Base-by-base conservation (phyloP, 2,329 filamentous ascomycete genomes). In the Aspergillus sp. region DNA sequence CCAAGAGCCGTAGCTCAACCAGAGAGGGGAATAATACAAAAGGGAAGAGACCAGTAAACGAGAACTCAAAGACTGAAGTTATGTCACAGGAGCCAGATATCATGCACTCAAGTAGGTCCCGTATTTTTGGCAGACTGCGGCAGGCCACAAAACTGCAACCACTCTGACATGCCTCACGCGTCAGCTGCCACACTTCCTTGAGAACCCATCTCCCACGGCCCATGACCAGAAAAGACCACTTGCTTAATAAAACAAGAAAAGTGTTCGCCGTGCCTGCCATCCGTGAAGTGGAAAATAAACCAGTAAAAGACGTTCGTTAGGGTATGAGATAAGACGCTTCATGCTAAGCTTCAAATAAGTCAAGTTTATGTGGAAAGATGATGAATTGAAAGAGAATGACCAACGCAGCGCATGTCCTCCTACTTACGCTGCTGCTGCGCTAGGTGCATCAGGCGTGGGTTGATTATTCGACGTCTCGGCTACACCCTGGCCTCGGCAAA, bases 401-500 rank as follows among this genome's bases (percentile, higher is more conserved):
- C 36, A 50, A 36, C 50, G 30, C 50, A 50, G 25, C 55, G 38
- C 43, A 52, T 30, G 23, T 55, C 43, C 47, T 59, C 43, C 15
- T 36, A 48, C 8, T 66, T 48, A 68, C 43, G 54, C 63, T 19
- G 67, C 63, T 28, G 64, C 43, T 39, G 67, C 50, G 21, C 61
- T 55, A 21, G 60, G 62, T 54, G 64, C 52, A 28, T 60, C 63
- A 36, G 70, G 36, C 2, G 64, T 51, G 21, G 67, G 21, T 17
- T 61, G 65, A 45, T 66, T 57, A 32, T 64, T 67, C 7, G 68
- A 56, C 3, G 68, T 73, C 64, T 80, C 78, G 48, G 71, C 68
- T n/a, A 80, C 78, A 39, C 78, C 78, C 57, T 80, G 74, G 17
- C 74, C 72, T 59, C 74, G 67, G 57, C 74, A 77, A 6, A 77